A percentile compares a stretch with the other conserved stretches of the same genome.
phyloP scores from a whole-genome alignment of 352 stramenopile genomes.

The Peronospora farinosa region DNA sequence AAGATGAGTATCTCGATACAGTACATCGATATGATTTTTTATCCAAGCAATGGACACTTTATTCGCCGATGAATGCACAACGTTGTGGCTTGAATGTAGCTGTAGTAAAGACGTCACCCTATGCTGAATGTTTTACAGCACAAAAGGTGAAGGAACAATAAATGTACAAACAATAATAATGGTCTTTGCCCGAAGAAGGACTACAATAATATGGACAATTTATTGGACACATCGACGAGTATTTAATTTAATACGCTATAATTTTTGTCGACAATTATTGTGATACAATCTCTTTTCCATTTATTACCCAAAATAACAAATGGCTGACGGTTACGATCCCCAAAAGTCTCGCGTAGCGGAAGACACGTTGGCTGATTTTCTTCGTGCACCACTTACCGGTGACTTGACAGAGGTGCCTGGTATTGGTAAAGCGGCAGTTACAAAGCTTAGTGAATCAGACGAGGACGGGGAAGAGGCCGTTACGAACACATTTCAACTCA shows the following conservation, averaged over 20 bases:
- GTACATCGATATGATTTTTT: constrained; percentile 64
- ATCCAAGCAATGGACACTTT: constrained; percentile 50
- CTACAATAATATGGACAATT: too few species aligned
- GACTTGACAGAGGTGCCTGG: constrained; percentile 93
- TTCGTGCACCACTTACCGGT: constrained; percentile 85
- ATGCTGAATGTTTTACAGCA: constrained; percentile 38
- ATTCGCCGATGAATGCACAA: constrained; percentile 55
- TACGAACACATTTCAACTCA: constrained; percentile 97
- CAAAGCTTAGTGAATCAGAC: constrained; percentile 69
- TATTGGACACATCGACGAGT: too few species aligned
- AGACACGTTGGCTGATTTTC: constrained; percentile 90
- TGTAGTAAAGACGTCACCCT: constrained; percentile 32
- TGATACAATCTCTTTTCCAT: not conserved
- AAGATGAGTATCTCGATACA: constrained; percentile 64
- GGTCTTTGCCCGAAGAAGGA: constrained; percentile 2
- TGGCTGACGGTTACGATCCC: constrained; percentile 86
- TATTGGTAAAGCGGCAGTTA: constrained; percentile 87
- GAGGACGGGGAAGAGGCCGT: constrained; percentile 83
- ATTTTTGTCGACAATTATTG: too few species aligned
- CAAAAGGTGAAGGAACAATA: constrained; percentile 21
- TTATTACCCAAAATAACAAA: constrained; percentile 9
- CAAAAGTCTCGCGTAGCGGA: constrained; percentile 88
- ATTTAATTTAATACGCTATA: too few species aligned
- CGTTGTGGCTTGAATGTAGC: constrained; percentile 61
- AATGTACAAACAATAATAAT: constrained; percentile 9